A percentile compares a stretch with the other conserved stretches of the same genome.
phyloP scores from a whole-genome alignment of 495 filamentous ascomycete genomes.

The Penicillium macrosclerotiorum region DNA sequence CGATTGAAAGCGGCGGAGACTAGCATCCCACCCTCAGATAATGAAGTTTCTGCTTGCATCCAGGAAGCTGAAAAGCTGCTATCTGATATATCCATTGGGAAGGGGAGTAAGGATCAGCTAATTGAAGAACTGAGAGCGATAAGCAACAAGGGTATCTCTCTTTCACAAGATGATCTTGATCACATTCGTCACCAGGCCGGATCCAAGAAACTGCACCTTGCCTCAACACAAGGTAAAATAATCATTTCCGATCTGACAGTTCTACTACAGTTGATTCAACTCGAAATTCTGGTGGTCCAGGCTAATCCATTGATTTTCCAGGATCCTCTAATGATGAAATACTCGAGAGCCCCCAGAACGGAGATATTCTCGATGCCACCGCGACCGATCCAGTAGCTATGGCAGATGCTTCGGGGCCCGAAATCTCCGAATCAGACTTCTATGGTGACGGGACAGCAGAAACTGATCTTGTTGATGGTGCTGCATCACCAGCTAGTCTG shows the following conservation, averaged over 20 bases:
- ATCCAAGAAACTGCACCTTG: slow-evolving; percentile 23
- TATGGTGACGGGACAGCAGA: not conserved
- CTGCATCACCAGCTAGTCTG: slow-evolving; percentile 10
- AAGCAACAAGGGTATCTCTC: slow-evolving; percentile 43
- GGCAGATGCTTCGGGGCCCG: not conserved
- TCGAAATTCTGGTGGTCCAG: too few species aligned
- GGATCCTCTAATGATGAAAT: too few species aligned
- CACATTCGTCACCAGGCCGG: slow-evolving; percentile 32
- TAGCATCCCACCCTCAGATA: slow-evolving; percentile 57
- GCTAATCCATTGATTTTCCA: not conserved
- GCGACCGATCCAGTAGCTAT: not conserved
- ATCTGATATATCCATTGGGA: slow-evolving; percentile 52
- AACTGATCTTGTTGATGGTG: slow-evolving; percentile 2
- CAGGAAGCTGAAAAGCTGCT: slow-evolving; percentile 59
- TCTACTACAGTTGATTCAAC: too few species aligned
- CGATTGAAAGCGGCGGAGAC: slow-evolving; percentile 56
- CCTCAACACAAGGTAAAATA: slow-evolving; percentile 30
- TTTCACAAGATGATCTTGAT: slow-evolving; percentile 40
- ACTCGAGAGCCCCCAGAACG: not conserved
- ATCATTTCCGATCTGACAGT: too few species aligned
- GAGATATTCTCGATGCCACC: not conserved
- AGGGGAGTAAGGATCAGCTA: slow-evolving; percentile 39
- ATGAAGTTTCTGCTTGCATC: slow-evolving; percentile 52
- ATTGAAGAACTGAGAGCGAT: slow-evolving; percentile 55
- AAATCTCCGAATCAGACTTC: not conserved